Base-by-base conservation (phyloP, 768 basidiomycete genomes). In the Psilocybe tampanensis region DNA sequence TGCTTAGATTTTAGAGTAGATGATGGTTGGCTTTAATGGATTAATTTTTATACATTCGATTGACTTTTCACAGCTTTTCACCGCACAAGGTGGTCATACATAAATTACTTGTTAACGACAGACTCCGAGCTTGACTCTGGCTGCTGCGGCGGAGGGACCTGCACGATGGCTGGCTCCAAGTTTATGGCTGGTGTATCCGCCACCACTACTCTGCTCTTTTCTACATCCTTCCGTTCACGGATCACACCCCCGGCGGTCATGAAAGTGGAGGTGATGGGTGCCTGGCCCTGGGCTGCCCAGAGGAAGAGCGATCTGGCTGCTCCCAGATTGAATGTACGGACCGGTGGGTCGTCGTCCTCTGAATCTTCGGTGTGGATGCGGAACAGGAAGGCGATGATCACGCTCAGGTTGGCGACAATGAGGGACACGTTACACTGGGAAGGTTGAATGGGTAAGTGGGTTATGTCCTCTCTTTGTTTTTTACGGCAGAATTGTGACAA, bases 321-420 rank as follows among this genome's bases (percentile, higher is more conserved):
- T 13, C 54, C 58, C 45, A 56, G 42, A 22, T 43, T 47, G 42
- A 54, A 49, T 17, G 48, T 45, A 6, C 12, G 32, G 4, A 55
- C 53, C 7, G 59, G 29, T 29, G 9, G 29, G 5, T 29, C 29
- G 5, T 29, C 8, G 23, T 47, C 50, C 22, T 56, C 44, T 3
- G n/a, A n/a, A n/a, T 61, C 60, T 29, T 60, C 60, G 23, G 59
- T 62, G 36, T 51, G 58, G 60, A 50, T 48, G 68, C 60, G 70
- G 57, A 72, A 73, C 45, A 74, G 29, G 50, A 69, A 70, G 1
- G 73, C 70, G 23, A 74, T 72, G 44, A 78, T 45, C 44, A 78
- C 75, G 55, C 76, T 68, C 18, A 78, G 67, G 47, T 79, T 80
- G 62, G 74, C 76, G 22, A 76, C 74, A 44, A 78, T 66, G 33